phyloP scores from a whole-genome alignment of 768 basidiomycete species.

The Pleurotus tuoliensis region DNA sequence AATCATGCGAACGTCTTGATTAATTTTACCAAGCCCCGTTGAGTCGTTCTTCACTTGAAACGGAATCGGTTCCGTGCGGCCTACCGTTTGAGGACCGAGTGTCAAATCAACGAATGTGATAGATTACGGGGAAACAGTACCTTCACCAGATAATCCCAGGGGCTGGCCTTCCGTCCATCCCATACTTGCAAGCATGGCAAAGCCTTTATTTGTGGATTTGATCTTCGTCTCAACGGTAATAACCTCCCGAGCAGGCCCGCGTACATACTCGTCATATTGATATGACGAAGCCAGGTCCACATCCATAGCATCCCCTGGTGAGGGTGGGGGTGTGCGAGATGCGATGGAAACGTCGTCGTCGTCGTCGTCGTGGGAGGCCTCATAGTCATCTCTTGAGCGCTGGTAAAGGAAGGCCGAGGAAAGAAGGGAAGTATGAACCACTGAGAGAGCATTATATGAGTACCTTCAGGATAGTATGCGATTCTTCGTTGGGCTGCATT shows the following conservation, averaged over 20 bases:
- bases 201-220: slow-evolving; percentile 76
- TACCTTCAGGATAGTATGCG: slow-evolving; percentile 55
- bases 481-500: slow-evolving; percentile 27
- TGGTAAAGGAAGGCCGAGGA: slow-evolving; percentile 46
- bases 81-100: slow-evolving; percentile 30
- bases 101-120: not conserved
- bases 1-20: slow-evolving; percentile 78
- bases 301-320: slow-evolving; percentile 45
- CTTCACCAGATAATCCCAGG: slow-evolving; percentile 72
- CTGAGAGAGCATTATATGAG: slow-evolving; percentile 38
- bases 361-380: slow-evolving; percentile 40
- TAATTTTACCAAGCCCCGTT: slow-evolving; percentile 76
- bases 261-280: slow-evolving; percentile 66
- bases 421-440: slow-evolving; percentile 52
- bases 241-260: slow-evolving; percentile 50
- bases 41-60: slow-evolving; percentile 76
- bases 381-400: slow-evolving; percentile 58
- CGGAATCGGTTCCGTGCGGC: slow-evolving; percentile 79
- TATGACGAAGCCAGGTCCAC: slow-evolving; percentile 37
- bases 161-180: slow-evolving; percentile 82
- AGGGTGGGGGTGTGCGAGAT: slow-evolving; percentile 77
- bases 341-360: slow-evolving; percentile 71
- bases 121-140: slow-evolving; percentile 30
- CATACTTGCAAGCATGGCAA: slow-evolving; percentile 73
- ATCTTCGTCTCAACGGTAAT: slow-evolving; percentile 82